These are phyloP conservation scores for Gnomoniopsis sp. DNA, from an alignment of 2,329 filamentous ascomycete genomes.

Conservation along the genomic window DNA sequence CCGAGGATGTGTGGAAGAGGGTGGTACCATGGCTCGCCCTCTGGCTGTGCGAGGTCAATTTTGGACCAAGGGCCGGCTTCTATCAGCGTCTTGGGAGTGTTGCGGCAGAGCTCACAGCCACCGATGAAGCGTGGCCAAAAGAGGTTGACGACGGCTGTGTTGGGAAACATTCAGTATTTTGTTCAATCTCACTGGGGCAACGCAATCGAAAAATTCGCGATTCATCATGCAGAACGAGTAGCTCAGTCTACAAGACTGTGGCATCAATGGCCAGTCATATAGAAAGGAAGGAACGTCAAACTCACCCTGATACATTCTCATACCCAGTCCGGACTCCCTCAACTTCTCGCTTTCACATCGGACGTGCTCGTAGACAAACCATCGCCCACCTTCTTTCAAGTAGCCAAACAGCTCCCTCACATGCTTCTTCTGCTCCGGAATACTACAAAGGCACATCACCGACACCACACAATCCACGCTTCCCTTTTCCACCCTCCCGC, in stretches of 20 bases:
- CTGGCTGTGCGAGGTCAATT: conserved; percentile 43
- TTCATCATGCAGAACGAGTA: background rate
- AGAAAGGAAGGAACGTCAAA: conserved; percentile 12
- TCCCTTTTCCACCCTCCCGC: conserved; percentile 44
- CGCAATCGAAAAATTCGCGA: too few species aligned
- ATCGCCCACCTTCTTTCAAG: conserved; percentile 58
- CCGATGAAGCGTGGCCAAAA: conserved; percentile 51
- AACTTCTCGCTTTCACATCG: conserved; percentile 22
- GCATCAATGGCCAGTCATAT: background rate
- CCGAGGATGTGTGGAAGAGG: conserved; percentile 49
- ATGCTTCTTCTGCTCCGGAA: conserved; percentile 56
- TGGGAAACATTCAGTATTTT: background rate
- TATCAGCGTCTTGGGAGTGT: conserved; percentile 43
- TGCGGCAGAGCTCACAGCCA: conserved; percentile 48
- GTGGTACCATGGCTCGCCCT: conserved; percentile 38
- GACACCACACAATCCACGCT: conserved; percentile 59
- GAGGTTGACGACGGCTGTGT: conserved; percentile 45
- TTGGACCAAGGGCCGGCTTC: conserved; percentile 48
- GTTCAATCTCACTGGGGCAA: background rate
- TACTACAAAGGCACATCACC: conserved; percentile 60
- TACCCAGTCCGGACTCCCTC: conserved; percentile 31
- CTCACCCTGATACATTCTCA: conserved; percentile 51
- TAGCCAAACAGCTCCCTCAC: conserved; percentile 53
- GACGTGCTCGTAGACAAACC: conserved; percentile 64
- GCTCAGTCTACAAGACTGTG: background rate